Base-by-base conservation (phyloP, 2,329 filamentous ascomycete genomes). In the Fusarium redolens region DNA sequence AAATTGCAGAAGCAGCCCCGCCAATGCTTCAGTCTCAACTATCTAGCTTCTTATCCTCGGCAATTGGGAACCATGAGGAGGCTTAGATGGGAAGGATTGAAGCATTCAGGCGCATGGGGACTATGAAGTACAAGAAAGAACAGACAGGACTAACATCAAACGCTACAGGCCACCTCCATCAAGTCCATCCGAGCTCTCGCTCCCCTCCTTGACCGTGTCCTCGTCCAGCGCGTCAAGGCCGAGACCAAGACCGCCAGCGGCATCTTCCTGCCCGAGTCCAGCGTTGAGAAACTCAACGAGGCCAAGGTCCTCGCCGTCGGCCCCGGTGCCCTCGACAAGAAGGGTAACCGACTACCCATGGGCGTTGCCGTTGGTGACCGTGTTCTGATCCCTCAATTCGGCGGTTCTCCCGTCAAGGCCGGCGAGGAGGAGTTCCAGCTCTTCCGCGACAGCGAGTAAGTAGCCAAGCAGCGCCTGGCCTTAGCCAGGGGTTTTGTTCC, bases 211-310 rank as follows among this genome's bases (percentile, higher is more conserved):
- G 96, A 99, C 91, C 96, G 96, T 80, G 95, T 99, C 78, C 92
- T 99, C 75, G 94, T 99, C 78, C 96, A 99, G 91, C 94, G 96
- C 85, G 86, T 98, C 87, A 98, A 98, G 89, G 93, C 96, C 80
- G 96, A 98, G 86, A 85, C 95, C 82, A 98, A 98, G 90, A 99
- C 96, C 55, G 95, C 96, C 79, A 92, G 92, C 81, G 96, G 96
- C 80, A 97, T 99, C 89, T 98, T 97, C 89, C 93, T 99, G 75
- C 96, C 96, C 78, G 96, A 99, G 88, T 95, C 92, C 71, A 93
- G 92, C 80, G 94, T 98, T 82, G 97, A 99, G 90, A 96, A 99
- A 85, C 90, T 98, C 82, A 98, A 98, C 86, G 96, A 98, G 89
- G 96, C 94, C 79, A 95, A 94, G 86, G 96, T 99, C 62, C 88